These are phyloP conservation scores for Leccinum brunneo-olivaceum DNA, from an alignment of 1,284 basidiomycete genomes.

Conservation along the genomic window DNA sequence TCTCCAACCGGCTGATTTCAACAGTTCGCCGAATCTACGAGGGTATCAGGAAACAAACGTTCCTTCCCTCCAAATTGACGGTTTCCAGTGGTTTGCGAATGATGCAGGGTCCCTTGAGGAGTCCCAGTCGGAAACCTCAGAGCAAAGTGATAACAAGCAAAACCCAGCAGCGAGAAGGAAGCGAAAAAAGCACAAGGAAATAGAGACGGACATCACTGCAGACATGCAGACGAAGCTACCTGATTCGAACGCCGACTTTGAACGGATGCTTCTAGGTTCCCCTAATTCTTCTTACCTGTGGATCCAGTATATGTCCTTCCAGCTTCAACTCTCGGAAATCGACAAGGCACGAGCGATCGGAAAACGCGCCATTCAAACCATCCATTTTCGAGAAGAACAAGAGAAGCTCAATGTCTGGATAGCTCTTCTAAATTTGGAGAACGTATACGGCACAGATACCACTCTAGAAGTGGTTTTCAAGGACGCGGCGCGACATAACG, in stretches of 20 bases:
- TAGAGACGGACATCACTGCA: slow-evolving; percentile 78
- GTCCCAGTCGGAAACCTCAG: slow-evolving; percentile 34
- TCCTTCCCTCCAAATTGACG: slow-evolving; percentile 47
- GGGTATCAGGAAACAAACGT: slow-evolving; percentile 13
- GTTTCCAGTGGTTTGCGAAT: slow-evolving; percentile 67
- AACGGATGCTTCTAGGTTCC: slow-evolving; percentile 89
- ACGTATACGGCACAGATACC: slow-evolving; percentile 85
- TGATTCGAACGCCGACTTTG: slow-evolving; percentile 90
- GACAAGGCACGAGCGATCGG: slow-evolving; percentile 90
- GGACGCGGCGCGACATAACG: slow-evolving; percentile 86
- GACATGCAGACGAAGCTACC: slow-evolving; percentile 82
- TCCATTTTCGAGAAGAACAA: slow-evolving; percentile 93
- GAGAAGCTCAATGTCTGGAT: slow-evolving; percentile 99
- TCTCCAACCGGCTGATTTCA: slow-evolving; percentile 23
- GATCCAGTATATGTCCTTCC: slow-evolving; percentile 99
- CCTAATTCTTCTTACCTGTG: slow-evolving; percentile 97
- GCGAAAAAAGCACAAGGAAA: slow-evolving; percentile 61
- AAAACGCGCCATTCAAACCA: slow-evolving; percentile 78
- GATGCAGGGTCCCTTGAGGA: slow-evolving; percentile 32
- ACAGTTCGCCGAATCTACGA: slow-evolving; percentile 15
- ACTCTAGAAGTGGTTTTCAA: slow-evolving; percentile 77
- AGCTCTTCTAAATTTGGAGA: slow-evolving; percentile 92
- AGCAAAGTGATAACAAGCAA: slow-evolving; percentile 47
- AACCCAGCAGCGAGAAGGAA: slow-evolving; percentile 48
- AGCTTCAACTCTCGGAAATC: slow-evolving; percentile 90